Evolutionary conservation across 805 yeast genomes (phyloP).

Genomic region (Cyberlindnera maclurae): DNA sequence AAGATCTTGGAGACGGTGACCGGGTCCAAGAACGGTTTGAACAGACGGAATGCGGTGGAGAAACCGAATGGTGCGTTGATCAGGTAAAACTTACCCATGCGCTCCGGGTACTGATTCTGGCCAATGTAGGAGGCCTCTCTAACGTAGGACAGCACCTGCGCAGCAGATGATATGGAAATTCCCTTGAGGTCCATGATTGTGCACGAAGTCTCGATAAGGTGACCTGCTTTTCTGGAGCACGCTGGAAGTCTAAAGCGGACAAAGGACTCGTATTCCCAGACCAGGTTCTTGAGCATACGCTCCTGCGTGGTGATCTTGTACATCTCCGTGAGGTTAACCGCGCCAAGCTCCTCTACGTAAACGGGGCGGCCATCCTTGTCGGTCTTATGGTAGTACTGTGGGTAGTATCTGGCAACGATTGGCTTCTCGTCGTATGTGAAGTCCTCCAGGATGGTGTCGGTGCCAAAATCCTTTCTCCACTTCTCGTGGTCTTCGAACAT

Average conservation of each 20-base stretch:
- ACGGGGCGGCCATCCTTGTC: slow-evolving; percentile 97
- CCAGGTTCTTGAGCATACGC: slow-evolving; percentile 91
- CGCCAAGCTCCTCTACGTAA: slow-evolving; percentile 88
- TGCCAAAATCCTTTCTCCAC: slow-evolving; percentile 86
- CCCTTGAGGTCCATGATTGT: slow-evolving; percentile 95
- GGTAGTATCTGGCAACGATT: slow-evolving; percentile 80
- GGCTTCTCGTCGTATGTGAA: slow-evolving; percentile 94
- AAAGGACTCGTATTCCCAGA: slow-evolving; percentile 96
- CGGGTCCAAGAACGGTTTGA: slow-evolving; percentile 94
- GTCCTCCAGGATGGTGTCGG: slow-evolving; percentile 78
- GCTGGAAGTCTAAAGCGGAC: slow-evolving; percentile 84
- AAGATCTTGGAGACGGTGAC: slow-evolving; percentile 94
- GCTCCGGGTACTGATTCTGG: slow-evolving; percentile 96
- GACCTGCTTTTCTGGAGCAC: slow-evolving; percentile 75
- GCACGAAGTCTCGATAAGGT: slow-evolving; percentile 89
- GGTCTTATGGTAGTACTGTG: slow-evolving; percentile 95
- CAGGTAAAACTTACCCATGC: slow-evolving; percentile 96
- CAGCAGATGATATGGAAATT: slow-evolving; percentile 76
- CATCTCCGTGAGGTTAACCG: slow-evolving; percentile 86
- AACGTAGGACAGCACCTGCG: slow-evolving; percentile 80
- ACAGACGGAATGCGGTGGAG: slow-evolving; percentile 83
- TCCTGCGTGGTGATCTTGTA: slow-evolving; percentile 90
- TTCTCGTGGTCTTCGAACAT: slow-evolving; percentile 86
- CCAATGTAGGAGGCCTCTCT: slow-evolving; percentile 92
- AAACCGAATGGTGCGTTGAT: slow-evolving; percentile 98